Base-by-base conservation (phyloP, 306 rosid species). In the Fagus sylvatica region DNA sequence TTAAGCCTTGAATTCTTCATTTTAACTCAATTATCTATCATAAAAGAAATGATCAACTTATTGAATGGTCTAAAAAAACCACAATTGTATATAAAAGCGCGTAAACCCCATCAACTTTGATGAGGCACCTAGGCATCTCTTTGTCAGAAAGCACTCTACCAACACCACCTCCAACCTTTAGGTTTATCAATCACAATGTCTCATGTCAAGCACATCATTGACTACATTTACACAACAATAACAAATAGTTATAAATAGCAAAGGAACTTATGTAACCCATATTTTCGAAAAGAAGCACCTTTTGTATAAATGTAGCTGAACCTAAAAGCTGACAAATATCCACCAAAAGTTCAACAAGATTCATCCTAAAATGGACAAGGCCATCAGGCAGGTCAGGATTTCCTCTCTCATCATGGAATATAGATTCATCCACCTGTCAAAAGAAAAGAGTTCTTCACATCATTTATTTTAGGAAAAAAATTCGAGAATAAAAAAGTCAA, bases 241-340 rank as follows among this genome's bases (percentile, higher is more conserved):
- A 32, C 66, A 60, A 60, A 30, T 10, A 10, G 15, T 56, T 8
- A 56, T 8, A 56, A 1, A 9, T 1, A 9, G 9, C 37, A 60
- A 60, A 9, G 40, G 33, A 60, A 60, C 66, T 1, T 32, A 28
- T 16, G 19, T 33, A 61, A 61, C 12, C 5, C 68, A 32, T 33
- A 33, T 7, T 33, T 6, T 32, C 28, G 2, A 65, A 16, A 65
- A 17, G 28, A 66, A 81, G 76, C 79, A 94, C 98, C 98, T 92
- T 92, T 82, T 92, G 95, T 64, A 87, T 78, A 80, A 89, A 92
- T 73, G 80, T 77, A 56, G 93, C 55, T 77, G 98, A 89, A 80
- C 93, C 87, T 84, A 94, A 83, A 71, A 94, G 84, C 79, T 94
- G 97, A 85, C 97, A 90, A 80, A 89, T 89, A 84, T 94, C 98